phyloP scores from a whole-genome alignment of 2,329 filamentous ascomycete species.

The Lachnellula subtilissima region DNA sequence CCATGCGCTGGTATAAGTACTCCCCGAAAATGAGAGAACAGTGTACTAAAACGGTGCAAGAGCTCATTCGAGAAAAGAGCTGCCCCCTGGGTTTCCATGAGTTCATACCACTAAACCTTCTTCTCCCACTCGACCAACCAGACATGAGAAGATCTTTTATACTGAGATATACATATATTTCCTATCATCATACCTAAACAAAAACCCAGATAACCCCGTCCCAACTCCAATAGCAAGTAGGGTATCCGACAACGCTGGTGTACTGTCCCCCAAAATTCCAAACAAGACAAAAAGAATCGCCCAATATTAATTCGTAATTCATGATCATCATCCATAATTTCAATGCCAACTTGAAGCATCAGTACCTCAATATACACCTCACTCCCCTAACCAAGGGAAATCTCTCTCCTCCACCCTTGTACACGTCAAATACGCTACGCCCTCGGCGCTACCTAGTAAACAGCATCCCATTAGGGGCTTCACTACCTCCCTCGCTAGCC shows the following conservation, averaged over 20 bases:
- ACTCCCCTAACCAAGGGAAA: constrained; percentile 49
- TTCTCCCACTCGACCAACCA: too few relatives aligned
- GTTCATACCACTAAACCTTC: too few relatives aligned
- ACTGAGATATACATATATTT: not conserved
- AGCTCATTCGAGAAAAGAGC: too few relatives aligned
- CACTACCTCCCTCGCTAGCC: constrained; percentile 74
- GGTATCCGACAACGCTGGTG: not conserved
- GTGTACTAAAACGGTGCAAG: too few relatives aligned
- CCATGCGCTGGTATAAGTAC: too few relatives aligned
- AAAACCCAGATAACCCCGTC: not conserved
- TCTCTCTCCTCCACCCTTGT: constrained; percentile 57
- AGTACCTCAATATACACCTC: constrained; percentile 23
- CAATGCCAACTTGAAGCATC: constrained; percentile 1
- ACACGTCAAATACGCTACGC: constrained; percentile 60
- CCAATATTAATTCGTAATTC: not conserved
- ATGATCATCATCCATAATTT: not conserved
- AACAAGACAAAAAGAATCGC: not conserved
- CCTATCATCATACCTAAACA: not conserved
- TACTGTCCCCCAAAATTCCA: not conserved
- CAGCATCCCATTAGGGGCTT: constrained; percentile 81
- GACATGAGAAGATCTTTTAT: too few relatives aligned
- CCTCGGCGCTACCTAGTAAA: constrained; percentile 66
- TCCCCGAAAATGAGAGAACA: too few relatives aligned
- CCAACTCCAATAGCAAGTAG: not conserved
- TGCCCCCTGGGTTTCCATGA: too few relatives aligned